phyloP scores from a whole-genome alignment of 2,329 filamentous ascomycete species.

The Calonectria montana region DNA sequence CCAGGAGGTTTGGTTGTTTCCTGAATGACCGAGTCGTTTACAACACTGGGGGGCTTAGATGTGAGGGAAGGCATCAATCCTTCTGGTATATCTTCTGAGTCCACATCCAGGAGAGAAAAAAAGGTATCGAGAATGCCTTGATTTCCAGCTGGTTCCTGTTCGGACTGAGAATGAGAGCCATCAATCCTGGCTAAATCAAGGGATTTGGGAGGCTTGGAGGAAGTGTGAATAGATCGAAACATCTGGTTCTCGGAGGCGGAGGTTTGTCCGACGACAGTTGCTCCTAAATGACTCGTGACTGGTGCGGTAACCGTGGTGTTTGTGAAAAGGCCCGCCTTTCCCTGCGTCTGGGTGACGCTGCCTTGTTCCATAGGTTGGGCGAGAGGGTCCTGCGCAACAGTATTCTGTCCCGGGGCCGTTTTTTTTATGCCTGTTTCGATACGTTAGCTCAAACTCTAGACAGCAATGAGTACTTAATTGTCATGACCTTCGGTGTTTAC shows the following conservation, averaged over 20 bases:
- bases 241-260: neutral
- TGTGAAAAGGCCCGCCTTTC: neutral
- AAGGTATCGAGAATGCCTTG: constrained; percentile 34
- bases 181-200: neutral
- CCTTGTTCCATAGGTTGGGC: neutral
- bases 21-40: neutral
- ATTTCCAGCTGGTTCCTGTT: neutral
- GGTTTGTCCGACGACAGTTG: neutral
- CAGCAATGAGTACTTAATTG: neutral
- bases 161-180: neutral
- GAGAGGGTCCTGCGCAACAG: neutral
- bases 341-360: neutral
- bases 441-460: constrained; percentile 1
- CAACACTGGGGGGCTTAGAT: neutral
- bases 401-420: neutral
- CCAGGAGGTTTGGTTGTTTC: neutral
- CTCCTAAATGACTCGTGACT: too few relatives aligned
- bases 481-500: constrained; percentile 13
- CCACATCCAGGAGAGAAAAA: constrained; percentile 27
- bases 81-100: constrained; percentile 9
- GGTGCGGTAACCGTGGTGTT: neutral
- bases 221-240: neutral
- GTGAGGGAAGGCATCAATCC: neutral
- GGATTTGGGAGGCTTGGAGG: neutral
- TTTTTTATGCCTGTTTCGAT: neutral